Percentiles rank a stretch among this genome's conserved stretches.
Conservation (phyloP, 495 filamentous ascomycete species). For the Aeminium ludgeri region DNA sequence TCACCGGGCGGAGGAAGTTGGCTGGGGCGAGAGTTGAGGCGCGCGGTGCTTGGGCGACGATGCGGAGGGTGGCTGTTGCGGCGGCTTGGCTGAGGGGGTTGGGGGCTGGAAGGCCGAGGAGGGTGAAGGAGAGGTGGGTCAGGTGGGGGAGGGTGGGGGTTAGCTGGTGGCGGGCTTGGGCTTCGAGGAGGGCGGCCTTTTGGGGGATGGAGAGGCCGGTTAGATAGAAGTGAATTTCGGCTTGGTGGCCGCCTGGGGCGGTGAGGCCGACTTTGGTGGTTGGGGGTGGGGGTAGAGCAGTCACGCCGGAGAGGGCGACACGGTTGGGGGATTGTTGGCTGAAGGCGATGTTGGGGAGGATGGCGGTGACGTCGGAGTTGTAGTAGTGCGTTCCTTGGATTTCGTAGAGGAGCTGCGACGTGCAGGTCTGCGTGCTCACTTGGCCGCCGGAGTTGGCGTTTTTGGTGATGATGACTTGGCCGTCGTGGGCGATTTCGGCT, state of each 20-base stretch:
- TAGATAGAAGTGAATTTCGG: slow-evolving; percentile 20
- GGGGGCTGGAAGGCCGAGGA: slow-evolving; percentile 8
- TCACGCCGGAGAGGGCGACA: slow-evolving; percentile 16
- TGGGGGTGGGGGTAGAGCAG: slow-evolving; percentile 11
- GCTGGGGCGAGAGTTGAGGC: slow-evolving; percentile 17
- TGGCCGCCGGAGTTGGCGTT: slow-evolving; percentile 12
- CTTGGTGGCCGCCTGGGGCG: slow-evolving; percentile 18
- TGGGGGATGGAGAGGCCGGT: slow-evolving; percentile 20
- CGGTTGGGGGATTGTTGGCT: slow-evolving; percentile 16
- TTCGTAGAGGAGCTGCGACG: slow-evolving; percentile 18
- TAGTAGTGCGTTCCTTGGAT: slow-evolving; percentile 19
- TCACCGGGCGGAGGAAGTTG: slow-evolving; percentile 26
- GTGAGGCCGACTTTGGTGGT: slow-evolving; percentile 20
- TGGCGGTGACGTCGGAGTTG: slow-evolving; percentile 20
- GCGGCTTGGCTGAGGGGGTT: slow-evolving; percentile 16
- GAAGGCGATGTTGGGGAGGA: slow-evolving; percentile 13
- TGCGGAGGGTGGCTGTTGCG: slow-evolving; percentile 19
- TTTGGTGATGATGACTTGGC: slow-evolving; percentile 18
- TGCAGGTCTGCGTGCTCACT: slow-evolving; percentile 15
- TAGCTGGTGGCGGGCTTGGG: slow-evolving; percentile 14
- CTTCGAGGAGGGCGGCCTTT: slow-evolving; percentile 22
- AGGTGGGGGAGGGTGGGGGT: slow-evolving; percentile 9
- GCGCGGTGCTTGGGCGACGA: slow-evolving; percentile 18
- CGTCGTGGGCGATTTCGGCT: slow-evolving; percentile 15
- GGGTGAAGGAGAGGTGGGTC: slow-evolving; percentile 15